Conservation (phyloP, 805 yeast genomes). For the Ascoidea tarda region DNA sequence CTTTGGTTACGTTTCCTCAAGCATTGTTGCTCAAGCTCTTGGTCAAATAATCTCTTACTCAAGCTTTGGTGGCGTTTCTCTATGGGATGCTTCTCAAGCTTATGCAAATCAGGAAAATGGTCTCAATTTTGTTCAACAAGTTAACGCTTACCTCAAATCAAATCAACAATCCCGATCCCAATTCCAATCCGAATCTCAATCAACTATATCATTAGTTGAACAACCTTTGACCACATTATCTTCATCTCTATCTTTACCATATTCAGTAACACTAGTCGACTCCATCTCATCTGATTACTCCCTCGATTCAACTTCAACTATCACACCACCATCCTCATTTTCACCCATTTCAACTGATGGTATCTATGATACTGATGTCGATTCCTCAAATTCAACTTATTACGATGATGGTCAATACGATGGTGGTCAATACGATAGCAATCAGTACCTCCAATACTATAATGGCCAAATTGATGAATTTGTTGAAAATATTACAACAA, state of each 20-base stretch:
- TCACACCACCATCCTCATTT: background rate
- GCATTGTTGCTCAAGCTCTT: constrained; percentile 20
- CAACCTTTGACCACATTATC: background rate
- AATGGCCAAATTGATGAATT: no score
- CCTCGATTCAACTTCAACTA: background rate
- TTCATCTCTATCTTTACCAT: background rate
- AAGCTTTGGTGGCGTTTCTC: constrained; percentile 70
- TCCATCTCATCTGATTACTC: background rate
- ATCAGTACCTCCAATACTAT: background rate
- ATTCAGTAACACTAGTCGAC: background rate
- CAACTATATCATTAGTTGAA: background rate
- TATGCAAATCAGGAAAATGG: constrained; percentile 15
- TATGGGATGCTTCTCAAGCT: constrained; percentile 87
- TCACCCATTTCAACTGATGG: background rate
- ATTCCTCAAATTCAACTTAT: background rate
- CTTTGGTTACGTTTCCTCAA: constrained; percentile 38
- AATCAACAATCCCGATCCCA: background rate
- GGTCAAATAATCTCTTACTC: constrained; percentile 9
- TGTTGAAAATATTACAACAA: background rate
- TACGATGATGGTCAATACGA: background rate
- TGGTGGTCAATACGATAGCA: background rate
- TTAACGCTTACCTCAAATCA: constrained; percentile 3
- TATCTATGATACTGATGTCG: background rate
- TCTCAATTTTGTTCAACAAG: constrained; percentile 3
- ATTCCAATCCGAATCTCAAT: constrained; percentile 1